phyloP scores from a whole-genome alignment of 73 alveolate genomes.

The Paramecium sonneborni region DNA sequence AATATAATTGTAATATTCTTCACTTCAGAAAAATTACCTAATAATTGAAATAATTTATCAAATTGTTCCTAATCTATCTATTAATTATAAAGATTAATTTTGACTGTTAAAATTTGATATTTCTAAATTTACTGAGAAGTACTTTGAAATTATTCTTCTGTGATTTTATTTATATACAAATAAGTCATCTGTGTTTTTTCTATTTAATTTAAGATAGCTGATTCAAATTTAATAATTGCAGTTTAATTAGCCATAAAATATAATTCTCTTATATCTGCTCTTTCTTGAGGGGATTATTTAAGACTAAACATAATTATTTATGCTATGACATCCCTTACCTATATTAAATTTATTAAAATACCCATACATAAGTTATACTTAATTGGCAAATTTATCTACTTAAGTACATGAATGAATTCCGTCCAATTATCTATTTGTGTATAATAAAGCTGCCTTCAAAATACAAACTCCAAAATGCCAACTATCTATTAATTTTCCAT shows the following conservation, averaged over 20 bases:
- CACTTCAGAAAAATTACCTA: neutral
- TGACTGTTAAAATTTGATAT: neutral
- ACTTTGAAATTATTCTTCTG: neutral
- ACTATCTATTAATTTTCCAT: neutral
- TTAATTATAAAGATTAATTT: neutral
- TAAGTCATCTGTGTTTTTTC: neutral
- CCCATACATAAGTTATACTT: constrained; percentile 9
- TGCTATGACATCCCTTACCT: constrained; percentile 43
- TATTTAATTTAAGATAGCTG: neutral
- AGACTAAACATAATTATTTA: neutral
- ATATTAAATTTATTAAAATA: neutral
- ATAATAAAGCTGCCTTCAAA: neutral
- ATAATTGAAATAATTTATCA: neutral
- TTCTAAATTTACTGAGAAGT: neutral
- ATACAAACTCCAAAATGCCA: constrained; percentile 42
- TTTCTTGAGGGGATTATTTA: neutral
- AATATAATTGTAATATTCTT: neutral
- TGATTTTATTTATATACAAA: neutral
- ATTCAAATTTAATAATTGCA: neutral
- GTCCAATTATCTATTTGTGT: neutral
- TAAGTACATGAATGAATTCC: neutral
- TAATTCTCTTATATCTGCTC: constrained; percentile 41
- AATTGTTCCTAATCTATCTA: neutral
- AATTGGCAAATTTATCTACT: neutral
- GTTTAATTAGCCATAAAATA: neutral